Evolutionary conservation across 2,329 filamentous ascomycete species (phyloP), one percentile per base, ranked within the genome.

Genomic region (Aspergillus quadrilineatus): DNA sequence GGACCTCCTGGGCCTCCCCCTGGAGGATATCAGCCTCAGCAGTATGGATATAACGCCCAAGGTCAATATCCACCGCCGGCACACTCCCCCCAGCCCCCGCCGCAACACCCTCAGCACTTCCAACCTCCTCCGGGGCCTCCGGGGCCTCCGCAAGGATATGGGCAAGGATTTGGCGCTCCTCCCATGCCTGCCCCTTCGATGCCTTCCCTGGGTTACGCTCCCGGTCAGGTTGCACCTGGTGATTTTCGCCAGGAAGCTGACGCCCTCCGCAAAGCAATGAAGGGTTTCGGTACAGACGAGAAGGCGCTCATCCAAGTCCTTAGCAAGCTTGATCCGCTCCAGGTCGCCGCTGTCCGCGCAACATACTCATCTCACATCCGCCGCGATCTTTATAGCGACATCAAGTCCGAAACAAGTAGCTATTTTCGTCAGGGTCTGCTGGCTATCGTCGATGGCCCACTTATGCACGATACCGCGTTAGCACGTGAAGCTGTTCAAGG

Each of bases 261-360:
- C 56, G 83, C 80, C 4, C 78, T 96, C 22, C 85, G 90, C 52
- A 83, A 83, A 64, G 90, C 93, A 2, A 96, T 97, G 91, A 96
- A 96, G 74, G 92, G 92, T 0, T 90, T 96, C 60, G 93, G 92
- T 34, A 97, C 92, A 0, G 86, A 97, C 67, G 92, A 97, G 72
- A 88, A 86, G 66, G 74, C 82, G 0, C 77, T 97, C 14, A 92
- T 96, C 61, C 77, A 79, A 2, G 77, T 87, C 3, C 78, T 97
- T 7, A 77, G 88, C 2, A 83, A 81, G 63, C 87, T 92, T 60
- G 90, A 95, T 61, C 89, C 92, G 1, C 78, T 92, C 4, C 89
- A 96, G 70, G 82, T 94, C 60, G 83, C 87, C 47, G 79, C 84
- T 7, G 79, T 95, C 50, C 84, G 86, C 55, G 72, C 80, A 6